phyloP scores from a whole-genome alignment of 1,284 basidiomycete genomes.

The Sporisorium graminicola region DNA sequence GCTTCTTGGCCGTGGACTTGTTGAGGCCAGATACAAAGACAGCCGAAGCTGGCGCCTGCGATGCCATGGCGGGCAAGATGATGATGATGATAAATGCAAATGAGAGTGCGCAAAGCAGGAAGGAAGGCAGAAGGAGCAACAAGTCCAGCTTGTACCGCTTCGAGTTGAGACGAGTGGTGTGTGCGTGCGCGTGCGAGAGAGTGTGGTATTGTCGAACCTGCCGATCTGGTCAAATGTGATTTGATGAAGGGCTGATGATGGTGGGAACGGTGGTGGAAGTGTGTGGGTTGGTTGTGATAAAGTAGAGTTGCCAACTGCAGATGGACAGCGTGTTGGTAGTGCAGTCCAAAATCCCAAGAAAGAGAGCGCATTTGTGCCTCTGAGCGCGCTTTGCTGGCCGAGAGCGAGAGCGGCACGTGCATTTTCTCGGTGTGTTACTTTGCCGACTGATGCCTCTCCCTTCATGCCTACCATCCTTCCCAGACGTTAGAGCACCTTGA shows the following conservation, averaged over 20 bases:
- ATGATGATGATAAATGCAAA: neutral
- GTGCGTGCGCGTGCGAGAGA: neutral
- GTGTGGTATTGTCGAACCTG: neutral
- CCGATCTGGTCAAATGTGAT: conserved; percentile 1
- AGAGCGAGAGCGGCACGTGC: conserved; percentile 1
- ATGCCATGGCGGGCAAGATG: conserved; percentile 12
- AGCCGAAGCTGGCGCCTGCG: conserved; percentile 25
- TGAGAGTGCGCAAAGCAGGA: neutral
- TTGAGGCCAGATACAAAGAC: conserved; percentile 54
- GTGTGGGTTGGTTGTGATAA: neutral
- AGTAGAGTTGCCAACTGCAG: conserved; percentile 2
- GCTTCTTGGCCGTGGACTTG: conserved; percentile 51
- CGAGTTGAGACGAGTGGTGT: too few relatives aligned
- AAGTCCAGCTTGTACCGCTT: conserved; percentile 40
- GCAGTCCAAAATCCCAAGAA: too few relatives aligned
- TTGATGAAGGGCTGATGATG: neutral
- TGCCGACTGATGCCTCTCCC: neutral
- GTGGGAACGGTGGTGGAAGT: neutral
- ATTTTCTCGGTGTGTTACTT: neutral
- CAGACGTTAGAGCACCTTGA: too few relatives aligned
- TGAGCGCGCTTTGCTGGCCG: conserved; percentile 2
- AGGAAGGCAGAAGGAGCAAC: conserved; percentile 5
- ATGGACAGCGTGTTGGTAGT: neutral
- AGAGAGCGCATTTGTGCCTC: neutral
- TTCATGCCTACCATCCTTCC: neutral